phyloP scores from a whole-genome alignment of 1,284 basidiomycete genomes.

The Phenoliferia sp. region DNA sequence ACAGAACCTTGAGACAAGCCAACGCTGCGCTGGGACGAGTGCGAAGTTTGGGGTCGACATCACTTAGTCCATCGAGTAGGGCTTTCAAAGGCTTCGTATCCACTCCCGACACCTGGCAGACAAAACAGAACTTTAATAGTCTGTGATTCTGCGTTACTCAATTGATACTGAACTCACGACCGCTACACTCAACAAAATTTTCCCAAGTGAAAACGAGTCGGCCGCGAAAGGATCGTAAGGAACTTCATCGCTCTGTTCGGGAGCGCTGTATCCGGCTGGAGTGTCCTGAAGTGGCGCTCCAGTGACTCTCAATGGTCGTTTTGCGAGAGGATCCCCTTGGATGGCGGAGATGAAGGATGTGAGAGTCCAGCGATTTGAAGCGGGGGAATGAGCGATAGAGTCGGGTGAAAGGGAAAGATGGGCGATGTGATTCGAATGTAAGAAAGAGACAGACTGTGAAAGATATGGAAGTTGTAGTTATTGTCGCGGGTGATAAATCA shows the following conservation, averaged over 20 bases:
- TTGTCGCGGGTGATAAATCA: background rate
- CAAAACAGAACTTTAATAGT: background rate
- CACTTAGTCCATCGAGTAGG: background rate
- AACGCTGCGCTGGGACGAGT: background rate
- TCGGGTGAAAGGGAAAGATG: conserved; percentile 1
- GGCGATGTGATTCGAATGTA: background rate
- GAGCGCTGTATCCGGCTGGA: background rate
- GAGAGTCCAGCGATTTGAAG: background rate
- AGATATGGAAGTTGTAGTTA: background rate
- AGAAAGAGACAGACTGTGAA: background rate
- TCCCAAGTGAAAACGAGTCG: background rate
- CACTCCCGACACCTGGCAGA: background rate
- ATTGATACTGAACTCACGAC: background rate
- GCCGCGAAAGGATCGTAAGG: background rate
- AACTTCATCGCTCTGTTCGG: background rate
- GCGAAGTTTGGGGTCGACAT: background rate
- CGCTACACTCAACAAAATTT: background rate
- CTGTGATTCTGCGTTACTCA: background rate
- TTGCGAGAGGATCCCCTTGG: background rate
- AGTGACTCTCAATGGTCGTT: background rate
- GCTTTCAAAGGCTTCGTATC: background rate
- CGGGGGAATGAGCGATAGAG: background rate
- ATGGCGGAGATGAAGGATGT: background rate
- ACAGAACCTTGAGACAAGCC: background rate
- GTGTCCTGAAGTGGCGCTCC: background rate